Conservation (phyloP, 805 yeast species). For the Clavispora santaluciae region DNA sequence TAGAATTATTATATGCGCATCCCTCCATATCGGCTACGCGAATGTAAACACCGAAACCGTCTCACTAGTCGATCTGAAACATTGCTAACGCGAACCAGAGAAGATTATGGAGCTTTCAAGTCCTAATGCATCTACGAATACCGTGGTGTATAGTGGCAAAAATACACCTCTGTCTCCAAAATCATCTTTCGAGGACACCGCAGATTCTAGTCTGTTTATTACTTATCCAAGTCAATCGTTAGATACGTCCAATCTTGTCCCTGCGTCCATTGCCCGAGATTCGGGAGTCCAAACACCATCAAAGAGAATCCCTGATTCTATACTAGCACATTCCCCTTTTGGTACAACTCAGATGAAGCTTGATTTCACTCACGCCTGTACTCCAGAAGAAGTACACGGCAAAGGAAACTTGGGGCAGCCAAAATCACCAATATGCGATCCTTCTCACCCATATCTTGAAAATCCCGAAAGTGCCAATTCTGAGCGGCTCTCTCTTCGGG, state of each 20-base stretch:
- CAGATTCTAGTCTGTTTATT: conserved; percentile 17
- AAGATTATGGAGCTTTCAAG: background rate
- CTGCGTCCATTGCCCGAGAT: no score
- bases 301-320: background rate
- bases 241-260: background rate
- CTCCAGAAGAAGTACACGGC: no score
- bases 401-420: no score
- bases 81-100: background rate
- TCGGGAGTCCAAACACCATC: background rate
- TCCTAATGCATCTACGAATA: background rate
- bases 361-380: background rate
- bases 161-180: background rate
- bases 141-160: background rate
- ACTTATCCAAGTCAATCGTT: conserved; percentile 7
- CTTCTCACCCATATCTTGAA: no score
- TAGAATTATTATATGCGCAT: background rate
- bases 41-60: background rate
- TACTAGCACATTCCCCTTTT: background rate
- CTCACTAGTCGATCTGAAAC: background rate
- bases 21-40: conserved; percentile 1
- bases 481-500: no score
- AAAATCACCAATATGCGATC: no score
- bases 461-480: no score
- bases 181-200: conserved; percentile 4
- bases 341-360: background rate